Conservation (phyloP, 2,329 filamentous ascomycete species). For the Intubia oerlemansii region DNA sequence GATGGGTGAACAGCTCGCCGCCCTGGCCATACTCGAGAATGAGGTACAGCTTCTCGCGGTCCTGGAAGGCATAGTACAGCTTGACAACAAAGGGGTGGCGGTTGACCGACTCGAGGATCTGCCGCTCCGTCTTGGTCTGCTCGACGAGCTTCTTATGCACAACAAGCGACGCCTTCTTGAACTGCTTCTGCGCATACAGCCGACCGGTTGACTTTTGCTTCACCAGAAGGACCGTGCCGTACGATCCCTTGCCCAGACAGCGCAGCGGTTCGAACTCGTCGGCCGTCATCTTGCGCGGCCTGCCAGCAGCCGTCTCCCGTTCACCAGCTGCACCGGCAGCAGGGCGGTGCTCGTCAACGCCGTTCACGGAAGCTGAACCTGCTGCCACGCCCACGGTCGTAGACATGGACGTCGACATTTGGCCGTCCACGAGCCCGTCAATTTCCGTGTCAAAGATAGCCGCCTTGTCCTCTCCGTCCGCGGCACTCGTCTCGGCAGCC, state of each 20-base stretch:
- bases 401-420: background rate
- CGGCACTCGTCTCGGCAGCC: conserved; percentile 1
- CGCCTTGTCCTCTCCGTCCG: background rate
- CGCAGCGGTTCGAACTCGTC: conserved; percentile 78
- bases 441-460: conserved; percentile 1
- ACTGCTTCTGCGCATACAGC: conserved; percentile 93
- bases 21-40: conserved; percentile 96
- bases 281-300: conserved; percentile 66
- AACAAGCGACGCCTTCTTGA: conserved; percentile 87
- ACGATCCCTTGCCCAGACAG: conserved; percentile 89
- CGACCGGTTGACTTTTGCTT: conserved; percentile 74
- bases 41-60: conserved; percentile 90
- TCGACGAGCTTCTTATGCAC: conserved; percentile 92
- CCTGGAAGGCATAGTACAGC: conserved; percentile 94
- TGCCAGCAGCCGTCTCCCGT: conserved; percentile 18
- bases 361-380: background rate
- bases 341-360: background rate
- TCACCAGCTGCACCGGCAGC: conserved; percentile 8
- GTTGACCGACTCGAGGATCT: conserved; percentile 88
- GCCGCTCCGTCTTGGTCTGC: conserved; percentile 91
- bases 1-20: conserved; percentile 88
- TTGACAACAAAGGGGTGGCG: conserved; percentile 96
- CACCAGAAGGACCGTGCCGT: conserved; percentile 83
- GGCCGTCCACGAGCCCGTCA: no score
- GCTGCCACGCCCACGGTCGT: background rate